A percentile compares a stretch with the other conserved stretches of the same genome.
phyloP scores from a whole-genome alignment of 2,329 filamentous ascomycete genomes.

The Colletotrichum simmondsii region DNA sequence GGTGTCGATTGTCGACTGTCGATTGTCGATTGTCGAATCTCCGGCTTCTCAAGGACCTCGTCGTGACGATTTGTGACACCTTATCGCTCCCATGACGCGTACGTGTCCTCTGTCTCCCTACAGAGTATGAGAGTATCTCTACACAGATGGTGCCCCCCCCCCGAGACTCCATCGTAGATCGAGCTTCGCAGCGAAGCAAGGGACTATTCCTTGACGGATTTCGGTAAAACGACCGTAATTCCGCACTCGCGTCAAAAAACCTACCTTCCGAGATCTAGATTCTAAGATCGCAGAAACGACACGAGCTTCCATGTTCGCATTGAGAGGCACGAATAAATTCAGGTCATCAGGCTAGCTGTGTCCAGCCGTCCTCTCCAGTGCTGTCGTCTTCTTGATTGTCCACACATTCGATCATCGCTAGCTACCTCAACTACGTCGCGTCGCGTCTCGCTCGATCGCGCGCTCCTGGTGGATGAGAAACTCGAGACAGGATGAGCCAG shows the following conservation, averaged over 20 bases:
- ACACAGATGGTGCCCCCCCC: neutral
- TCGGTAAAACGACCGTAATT: slow-evolving; percentile 16
- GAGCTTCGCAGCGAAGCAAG: slow-evolving; percentile 20
- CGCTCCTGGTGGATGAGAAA: slow-evolving; percentile 6
- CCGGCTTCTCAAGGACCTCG: neutral
- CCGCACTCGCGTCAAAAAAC: neutral
- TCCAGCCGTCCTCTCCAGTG: neutral
- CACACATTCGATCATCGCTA: neutral
- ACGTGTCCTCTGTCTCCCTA: neutral
- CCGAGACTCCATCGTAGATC: neutral
- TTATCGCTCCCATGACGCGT: neutral
- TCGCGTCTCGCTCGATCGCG: slow-evolving; percentile 9
- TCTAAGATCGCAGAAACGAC: neutral
- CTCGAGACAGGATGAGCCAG: slow-evolving; percentile 5
- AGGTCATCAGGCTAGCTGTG: neutral
- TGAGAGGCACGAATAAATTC: neutral
- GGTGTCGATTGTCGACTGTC: neutral
- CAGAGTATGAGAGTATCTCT: neutral
- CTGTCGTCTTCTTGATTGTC: neutral
- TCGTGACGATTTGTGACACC: neutral
- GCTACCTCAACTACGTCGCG: neutral
- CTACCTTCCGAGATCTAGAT: slow-evolving; percentile 6
- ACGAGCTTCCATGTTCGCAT: neutral
- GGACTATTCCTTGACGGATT: slow-evolving; percentile 3
- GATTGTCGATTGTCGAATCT: neutral